Evolutionary conservation across 306 rosid species (phyloP), one percentile per base, ranked within the genome.

Genomic region (Biancaea sappan): DNA sequence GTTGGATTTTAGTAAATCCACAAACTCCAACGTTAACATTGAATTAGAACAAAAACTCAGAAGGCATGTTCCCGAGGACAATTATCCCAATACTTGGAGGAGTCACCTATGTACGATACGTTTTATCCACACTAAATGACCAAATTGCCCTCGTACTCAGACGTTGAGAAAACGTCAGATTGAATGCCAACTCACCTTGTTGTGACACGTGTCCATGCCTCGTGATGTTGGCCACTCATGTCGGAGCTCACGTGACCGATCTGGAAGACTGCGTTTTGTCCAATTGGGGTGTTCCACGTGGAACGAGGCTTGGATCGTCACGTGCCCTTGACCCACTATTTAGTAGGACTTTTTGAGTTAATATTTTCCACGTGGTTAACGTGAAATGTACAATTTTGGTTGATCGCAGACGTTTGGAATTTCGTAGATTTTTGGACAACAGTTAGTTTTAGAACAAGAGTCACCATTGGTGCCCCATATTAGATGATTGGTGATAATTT

Each of bases 201-300:
- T 3, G 56, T 50, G 83, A 75, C 90, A 84, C 86, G 88, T 89
- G 83, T 79, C 46, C 19, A 1, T 11, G n/a, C 41, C 57, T 74
- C 72, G 74, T 80, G 87, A 66, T 25, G 70, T 51, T 71, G 79
- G 37, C 81, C 82, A 35, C 19, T 65, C 4, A 16, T 73, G 66
- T 77, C 79, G 85, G 43, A n/a, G 77, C 18, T 83, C 87, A 87
- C 84, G 63, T 82, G 86, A 82, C 65, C 54, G 38, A 72, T 80
- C 84, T 79, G 75, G 74, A 58, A 0, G 19, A 22, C 31, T 67
- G 71, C 61, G 69, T 19, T 71, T 77, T 77, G 43, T 10, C 86
- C 79, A 66, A 75, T 53, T 46, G 19, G 10, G 5, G 24, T 14
- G 29, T 0, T 77, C 85, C 92, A 82, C 84, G 80, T 73, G 44